Conservation (phyloP, 2,329 filamentous ascomycete species). For the Trichothecium sympodiale region DNA sequence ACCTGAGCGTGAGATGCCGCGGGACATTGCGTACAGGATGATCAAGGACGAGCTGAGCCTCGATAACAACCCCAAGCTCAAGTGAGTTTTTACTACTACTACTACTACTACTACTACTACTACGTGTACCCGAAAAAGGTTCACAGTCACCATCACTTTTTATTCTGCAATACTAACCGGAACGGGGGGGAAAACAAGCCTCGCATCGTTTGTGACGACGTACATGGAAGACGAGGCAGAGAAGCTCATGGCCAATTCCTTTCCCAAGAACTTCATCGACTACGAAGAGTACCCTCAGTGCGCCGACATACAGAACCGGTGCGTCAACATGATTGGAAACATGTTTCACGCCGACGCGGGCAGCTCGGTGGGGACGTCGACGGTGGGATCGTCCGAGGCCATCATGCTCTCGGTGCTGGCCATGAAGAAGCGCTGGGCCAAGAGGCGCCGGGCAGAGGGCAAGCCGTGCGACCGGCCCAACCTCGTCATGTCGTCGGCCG, state of each 20-base stretch:
- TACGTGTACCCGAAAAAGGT: too few species aligned
- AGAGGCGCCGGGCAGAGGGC: conserved; percentile 70
- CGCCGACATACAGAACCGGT: conserved; percentile 83
- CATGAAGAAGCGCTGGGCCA: conserved; percentile 94
- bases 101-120: too few species aligned
- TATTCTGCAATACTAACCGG: too few species aligned
- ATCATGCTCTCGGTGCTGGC: conserved; percentile 76
- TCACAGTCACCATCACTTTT: not conserved
- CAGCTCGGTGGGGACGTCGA: conserved; percentile 74
- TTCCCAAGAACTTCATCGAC: conserved; percentile 93
- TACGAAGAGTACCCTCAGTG: conserved; percentile 77
- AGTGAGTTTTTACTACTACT: too few species aligned
- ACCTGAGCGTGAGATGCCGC: conserved; percentile 83
- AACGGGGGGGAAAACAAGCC: too few species aligned
- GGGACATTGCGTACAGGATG: conserved; percentile 88
- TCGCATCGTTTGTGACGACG: conserved; percentile 90
- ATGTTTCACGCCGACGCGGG: conserved; percentile 72
- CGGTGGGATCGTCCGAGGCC: conserved; percentile 80
- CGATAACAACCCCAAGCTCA: conserved; percentile 83
- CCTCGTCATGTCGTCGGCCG: conserved; percentile 89
- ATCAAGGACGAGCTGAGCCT: conserved; percentile 91
- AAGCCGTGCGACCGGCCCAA: conserved; percentile 76
- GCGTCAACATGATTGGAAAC: conserved; percentile 80
- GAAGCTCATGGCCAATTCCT: conserved; percentile 86
- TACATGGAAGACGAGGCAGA: conserved; percentile 98